Base-by-base conservation (phyloP, 192 early-diverging fungal genomes). In the Coemansia sp. region DNA sequence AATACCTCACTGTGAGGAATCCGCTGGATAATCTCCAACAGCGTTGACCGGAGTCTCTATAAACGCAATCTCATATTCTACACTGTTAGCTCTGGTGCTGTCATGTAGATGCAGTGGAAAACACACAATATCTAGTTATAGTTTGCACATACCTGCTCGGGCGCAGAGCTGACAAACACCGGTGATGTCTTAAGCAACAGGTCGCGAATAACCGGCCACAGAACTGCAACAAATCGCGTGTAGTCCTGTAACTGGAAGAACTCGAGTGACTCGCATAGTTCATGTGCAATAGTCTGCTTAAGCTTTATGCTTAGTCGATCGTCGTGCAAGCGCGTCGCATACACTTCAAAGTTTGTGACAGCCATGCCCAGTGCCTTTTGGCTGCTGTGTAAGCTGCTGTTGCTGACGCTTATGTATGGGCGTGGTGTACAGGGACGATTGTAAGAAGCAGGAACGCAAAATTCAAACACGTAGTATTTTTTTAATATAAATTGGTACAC, bases 11-110 rank as follows among this genome's bases (percentile, higher is more conserved):
- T 94, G 68, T 90, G 89, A 14, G 94, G 97, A 31, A 98, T 85
- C 18, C 97, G 88, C 69, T 94, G 92, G 25, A 98, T 85, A 49
- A 96, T 93, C 68, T 98, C 97, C 19, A 98, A 78, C 49, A 94
- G 84, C 25, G 89, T 87, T 49, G 89, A 89, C 47, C 96, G 83
- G 25, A 98, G 71, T 90, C 94, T 96, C 92, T 82, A 82, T 44
- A 67, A 2, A 31, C 54, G 30, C 30, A 16, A 52, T 25, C 52
- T 30, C 26, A 63, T 10, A 54, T 21, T 44, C 31, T 26, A 44
- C 41, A 50, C 52, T 49, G 0, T 28, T 49, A 10, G 31, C 21
- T 26, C 25, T 19, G 56, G 34, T 44, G 55, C 1, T 14, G 24
- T 4, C 28, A 28, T 22, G 22, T 27, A 27, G 16, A 22, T 21